A percentile compares a stretch with the other conserved stretches of the same genome.
These are phyloP conservation scores for Cryptococcus sp. DNA, from an alignment of 1,284 basidiomycete genomes.

Conservation along the genomic window DNA sequence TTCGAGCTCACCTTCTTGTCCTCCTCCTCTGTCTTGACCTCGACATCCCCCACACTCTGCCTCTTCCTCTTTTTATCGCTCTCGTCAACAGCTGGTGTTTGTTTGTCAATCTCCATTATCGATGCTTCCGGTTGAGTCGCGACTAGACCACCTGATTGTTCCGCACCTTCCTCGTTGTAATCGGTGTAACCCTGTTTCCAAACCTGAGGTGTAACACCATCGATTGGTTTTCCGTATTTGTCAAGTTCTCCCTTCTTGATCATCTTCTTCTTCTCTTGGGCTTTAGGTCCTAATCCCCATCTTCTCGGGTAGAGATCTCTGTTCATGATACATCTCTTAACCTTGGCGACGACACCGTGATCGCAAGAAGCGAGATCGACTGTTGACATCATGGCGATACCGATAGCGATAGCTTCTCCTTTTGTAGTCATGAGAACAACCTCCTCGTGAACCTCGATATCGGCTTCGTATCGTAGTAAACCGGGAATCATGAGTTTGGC, in stretches of 20 bases:
- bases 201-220: constrained; percentile 82
- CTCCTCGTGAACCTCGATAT: constrained; percentile 94
- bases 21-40: constrained; percentile 46
- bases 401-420: constrained; percentile 97
- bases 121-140: constrained; percentile 37
- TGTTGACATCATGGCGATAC: constrained; percentile 97
- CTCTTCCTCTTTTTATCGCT: constrained; percentile 49
- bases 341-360: constrained; percentile 98
- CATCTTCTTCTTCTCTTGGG: constrained; percentile 97
- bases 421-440: constrained; percentile 99
- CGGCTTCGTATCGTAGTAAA: constrained; percentile 91
- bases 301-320: constrained; percentile 95
- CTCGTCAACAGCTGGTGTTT: constrained; percentile 48
- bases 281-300: constrained; percentile 96
- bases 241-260: constrained; percentile 94
- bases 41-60: constrained; percentile 52
- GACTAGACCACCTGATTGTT: constrained; percentile 17
- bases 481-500: constrained; percentile 99
- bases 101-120: constrained; percentile 42
- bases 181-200: constrained; percentile 95
- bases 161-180: constrained; percentile 55
- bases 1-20: constrained; percentile 35
- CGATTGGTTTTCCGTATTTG: constrained; percentile 88
- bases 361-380: constrained; percentile 97
- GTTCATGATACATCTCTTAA: constrained; percentile 99